phyloP scores from a whole-genome alignment of 495 filamentous ascomycete genomes.

The Aspergillus bridgeri region DNA sequence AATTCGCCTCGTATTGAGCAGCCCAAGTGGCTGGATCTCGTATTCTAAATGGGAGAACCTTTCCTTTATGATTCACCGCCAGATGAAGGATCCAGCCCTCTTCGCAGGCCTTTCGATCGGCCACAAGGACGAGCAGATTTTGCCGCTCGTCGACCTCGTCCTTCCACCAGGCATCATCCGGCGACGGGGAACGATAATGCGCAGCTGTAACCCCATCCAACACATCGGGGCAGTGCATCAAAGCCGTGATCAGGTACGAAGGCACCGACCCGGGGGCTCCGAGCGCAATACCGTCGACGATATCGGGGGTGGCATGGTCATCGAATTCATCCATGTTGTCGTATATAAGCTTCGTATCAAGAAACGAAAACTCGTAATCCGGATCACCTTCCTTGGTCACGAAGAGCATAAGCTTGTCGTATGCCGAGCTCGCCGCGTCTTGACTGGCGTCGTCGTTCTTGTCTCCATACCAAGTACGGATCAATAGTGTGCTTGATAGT shows the following conservation, averaged over 20 bases:
- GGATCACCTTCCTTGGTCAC: slow-evolving; percentile 6
- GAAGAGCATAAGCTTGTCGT: background rate
- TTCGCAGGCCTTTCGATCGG: slow-evolving; percentile 20
- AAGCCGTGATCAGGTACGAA: slow-evolving; percentile 6
- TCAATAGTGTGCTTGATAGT: slow-evolving; percentile 5
- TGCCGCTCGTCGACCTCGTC: slow-evolving; percentile 6
- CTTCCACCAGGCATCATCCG: slow-evolving; percentile 4
- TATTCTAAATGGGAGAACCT: slow-evolving; percentile 15
- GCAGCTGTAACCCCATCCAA: slow-evolving; percentile 11
- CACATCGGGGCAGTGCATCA: slow-evolving; percentile 19
- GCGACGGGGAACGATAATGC: too few relatives aligned
- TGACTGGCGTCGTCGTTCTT: slow-evolving; percentile 1
- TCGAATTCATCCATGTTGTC: slow-evolving; percentile 8
- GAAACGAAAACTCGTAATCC: too few relatives aligned
- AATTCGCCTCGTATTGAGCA: slow-evolving; percentile 4
- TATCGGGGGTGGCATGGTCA: background rate
- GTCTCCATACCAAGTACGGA: slow-evolving; percentile 18
- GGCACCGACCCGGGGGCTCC: slow-evolving; percentile 7
- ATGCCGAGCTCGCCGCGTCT: slow-evolving; percentile 9
- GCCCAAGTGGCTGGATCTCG: slow-evolving; percentile 6
- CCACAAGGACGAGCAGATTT: slow-evolving; percentile 11
- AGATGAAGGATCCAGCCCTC: slow-evolving; percentile 17
- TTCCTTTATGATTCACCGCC: slow-evolving; percentile 14
- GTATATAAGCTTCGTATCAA: too few relatives aligned
- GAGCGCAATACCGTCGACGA: slow-evolving; percentile 5